Evolutionary conservation across 2,329 filamentous ascomycete species (phyloP), one percentile per base, ranked within the genome.

Genomic region (Chaetomium strumarium): DNA sequence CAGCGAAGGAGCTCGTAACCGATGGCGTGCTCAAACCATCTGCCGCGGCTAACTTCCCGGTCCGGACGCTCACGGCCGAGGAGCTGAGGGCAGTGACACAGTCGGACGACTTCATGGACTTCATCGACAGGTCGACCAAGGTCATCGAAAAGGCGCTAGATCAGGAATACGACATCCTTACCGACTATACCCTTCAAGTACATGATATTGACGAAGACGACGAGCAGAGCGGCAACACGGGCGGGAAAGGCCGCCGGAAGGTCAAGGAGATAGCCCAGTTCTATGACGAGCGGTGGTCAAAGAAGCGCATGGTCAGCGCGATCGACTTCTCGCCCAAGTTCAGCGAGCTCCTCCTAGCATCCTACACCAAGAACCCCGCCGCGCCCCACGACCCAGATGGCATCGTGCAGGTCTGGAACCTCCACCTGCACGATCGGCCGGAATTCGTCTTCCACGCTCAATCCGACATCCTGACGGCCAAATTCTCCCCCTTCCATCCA

Each of bases 401-500:
- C 24, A 79, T 99, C 40, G 85, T 99, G 31, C 91, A 96, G 68
- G 86, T 99, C 33, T 99, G 95, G 95, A 99, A 96, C 66, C 79
- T 90, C 64, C 91, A 97, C 69, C 85, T 97, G 68, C 91, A 95
- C 62, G 89, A 93, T 61, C 84, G 93, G 30, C 90, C 93, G 1
- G 93, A 99, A 75, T 97, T 96, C 70, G 85, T 95, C 53, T 96
- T 99, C 68, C 91, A 96, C 63, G 91, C 92, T 10, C 92, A 95
- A 56, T 96, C 91, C 41, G 93, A 99, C 70, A 90, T 99, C 49
- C 79, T 99, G 13, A 88, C 91, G 0, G 93, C 93, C 58, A 95
- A 93, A 61, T 99, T 99, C 72, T 97, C 93, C n/a, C 93, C 93
- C 0, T 96, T 96, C 67, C 93, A 99, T 68, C 92, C 92, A 5